Evolutionary conservation across 306 rosid species (phyloP).

Genomic region (Quercus agrifolia): DNA sequence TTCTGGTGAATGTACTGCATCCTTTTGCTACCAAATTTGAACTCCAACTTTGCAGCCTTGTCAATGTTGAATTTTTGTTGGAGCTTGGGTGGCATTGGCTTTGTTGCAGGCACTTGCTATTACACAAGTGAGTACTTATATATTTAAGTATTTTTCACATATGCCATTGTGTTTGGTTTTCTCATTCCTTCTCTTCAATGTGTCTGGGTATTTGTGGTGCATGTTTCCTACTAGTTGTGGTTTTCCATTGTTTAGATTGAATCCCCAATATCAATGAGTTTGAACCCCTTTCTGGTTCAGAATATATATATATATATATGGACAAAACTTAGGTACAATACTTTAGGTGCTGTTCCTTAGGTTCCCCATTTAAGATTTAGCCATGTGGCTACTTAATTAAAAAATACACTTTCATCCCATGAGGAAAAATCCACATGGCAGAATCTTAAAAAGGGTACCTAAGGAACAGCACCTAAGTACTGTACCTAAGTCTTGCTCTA

Average conservation of each 20-base stretch:
- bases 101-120: conserved; percentile 75
- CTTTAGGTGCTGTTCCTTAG: no score
- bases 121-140: conserved; percentile 49
- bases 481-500: no score
- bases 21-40: conserved; percentile 51
- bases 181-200: not conserved
- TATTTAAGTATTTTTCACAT: not conserved
- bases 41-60: conserved; percentile 68
- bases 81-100: conserved; percentile 78
- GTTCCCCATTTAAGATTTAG: no score
- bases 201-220: not conserved
- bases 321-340: no score
- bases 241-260: not conserved
- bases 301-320: no score
- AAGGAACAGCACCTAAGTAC: no score
- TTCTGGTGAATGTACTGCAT: conserved; percentile 51
- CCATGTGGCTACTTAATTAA: no score
- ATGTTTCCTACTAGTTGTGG: not conserved
- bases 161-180: not conserved
- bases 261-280: not conserved
- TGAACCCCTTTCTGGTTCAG: not conserved
- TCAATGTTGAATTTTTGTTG: conserved; percentile 53
- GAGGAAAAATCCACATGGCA: no score
- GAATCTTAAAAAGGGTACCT: no score
- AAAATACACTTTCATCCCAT: no score